Conservation (phyloP, 164 flowering plant species). For the Buxus sempervirens region DNA sequence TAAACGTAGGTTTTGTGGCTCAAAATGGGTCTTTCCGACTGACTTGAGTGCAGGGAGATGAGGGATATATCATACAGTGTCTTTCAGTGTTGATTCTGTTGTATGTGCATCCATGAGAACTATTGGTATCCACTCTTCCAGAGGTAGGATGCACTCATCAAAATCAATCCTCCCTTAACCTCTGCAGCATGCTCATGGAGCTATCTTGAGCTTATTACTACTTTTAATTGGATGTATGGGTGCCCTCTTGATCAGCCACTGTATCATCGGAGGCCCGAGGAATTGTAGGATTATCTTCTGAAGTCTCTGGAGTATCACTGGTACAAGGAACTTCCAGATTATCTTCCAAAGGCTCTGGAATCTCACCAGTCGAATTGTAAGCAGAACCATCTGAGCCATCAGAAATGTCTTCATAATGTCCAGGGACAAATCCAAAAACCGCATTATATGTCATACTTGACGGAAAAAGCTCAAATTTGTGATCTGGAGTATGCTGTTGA, state of each 20-base stretch:
- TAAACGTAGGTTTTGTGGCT: not conserved
- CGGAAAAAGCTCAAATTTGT: constrained; percentile 41
- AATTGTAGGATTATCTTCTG: not conserved
- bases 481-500: constrained; percentile 81
- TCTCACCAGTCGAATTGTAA: too few species aligned
- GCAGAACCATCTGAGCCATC: constrained; percentile 10
- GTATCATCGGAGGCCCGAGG: constrained; percentile 3
- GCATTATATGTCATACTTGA: not conserved
- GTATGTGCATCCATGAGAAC: not conserved
- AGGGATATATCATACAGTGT: not conserved
- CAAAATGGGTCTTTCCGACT: not conserved
- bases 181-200: not conserved
- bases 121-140: not conserved
- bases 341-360: not conserved
- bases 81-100: not conserved
- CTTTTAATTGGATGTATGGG: constrained; percentile 6
- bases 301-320: too few species aligned
- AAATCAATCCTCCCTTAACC: not conserved
- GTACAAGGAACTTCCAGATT: not conserved
- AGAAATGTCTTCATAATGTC: constrained; percentile 9
- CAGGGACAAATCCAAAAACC: constrained; percentile 10
- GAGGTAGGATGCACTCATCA: not conserved
- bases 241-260: constrained; percentile 10
- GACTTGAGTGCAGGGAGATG: not conserved
- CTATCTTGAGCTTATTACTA: not conserved